Evolutionary conservation across 2,329 filamentous ascomycete species (phyloP).

Genomic region (Colletotrichum spaethianum): DNA sequence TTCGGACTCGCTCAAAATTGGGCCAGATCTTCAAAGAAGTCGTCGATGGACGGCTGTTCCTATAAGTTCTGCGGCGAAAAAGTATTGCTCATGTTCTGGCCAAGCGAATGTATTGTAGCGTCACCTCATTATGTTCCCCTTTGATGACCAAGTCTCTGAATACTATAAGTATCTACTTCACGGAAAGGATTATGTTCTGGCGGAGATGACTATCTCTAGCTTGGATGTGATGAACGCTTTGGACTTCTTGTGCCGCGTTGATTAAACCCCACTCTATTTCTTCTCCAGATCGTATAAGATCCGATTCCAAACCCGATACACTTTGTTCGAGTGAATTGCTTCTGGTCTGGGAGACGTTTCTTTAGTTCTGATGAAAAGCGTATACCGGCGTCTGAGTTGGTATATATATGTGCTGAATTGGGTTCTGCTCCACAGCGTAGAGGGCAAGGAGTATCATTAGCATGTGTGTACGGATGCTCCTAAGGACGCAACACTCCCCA

Average conservation of each 20-base stretch:
- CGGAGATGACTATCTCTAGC: background rate
- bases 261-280: too few relatives aligned
- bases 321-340: too few relatives aligned
- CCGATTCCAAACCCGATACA: too few relatives aligned
- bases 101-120: background rate
- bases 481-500: background rate
- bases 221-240: background rate
- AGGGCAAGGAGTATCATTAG: background rate
- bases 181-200: background rate
- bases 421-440: background rate
- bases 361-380: background rate
- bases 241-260: too few relatives aligned
- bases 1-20: background rate
- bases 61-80: background rate
- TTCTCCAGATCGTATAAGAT: too few relatives aligned
- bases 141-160: rapidly evolving
- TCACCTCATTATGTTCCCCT: background rate
- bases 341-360: background rate
- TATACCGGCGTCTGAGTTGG: too few relatives aligned
- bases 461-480: background rate
- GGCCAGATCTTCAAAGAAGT: background rate
- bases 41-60: too few relatives aligned
- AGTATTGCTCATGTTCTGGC: background rate
- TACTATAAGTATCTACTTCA: background rate
- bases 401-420: background rate